Percentiles rank a stretch among this genome's conserved stretches.
phyloP scores from a whole-genome alignment of 805 yeast genomes.

The Crinitomyces ghanaensis region DNA sequence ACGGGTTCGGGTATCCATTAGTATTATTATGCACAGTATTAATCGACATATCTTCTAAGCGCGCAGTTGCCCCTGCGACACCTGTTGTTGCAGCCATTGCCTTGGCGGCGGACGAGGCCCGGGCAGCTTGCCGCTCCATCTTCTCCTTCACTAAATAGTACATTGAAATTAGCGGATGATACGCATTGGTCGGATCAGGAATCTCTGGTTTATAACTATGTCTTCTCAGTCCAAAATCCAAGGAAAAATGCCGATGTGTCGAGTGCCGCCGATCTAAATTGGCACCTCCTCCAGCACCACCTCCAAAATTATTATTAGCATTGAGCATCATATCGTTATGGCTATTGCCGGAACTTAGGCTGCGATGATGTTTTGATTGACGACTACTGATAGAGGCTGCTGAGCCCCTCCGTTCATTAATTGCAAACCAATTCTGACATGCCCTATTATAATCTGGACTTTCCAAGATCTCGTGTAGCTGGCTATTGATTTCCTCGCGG shows the following conservation, averaged over 20 bases:
- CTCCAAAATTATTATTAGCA: not conserved
- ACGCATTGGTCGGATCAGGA: slow-evolving; percentile 70
- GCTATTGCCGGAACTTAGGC: slow-evolving; percentile 1
- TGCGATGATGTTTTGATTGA: not conserved
- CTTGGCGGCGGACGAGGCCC: not conserved
- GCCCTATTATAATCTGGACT: slow-evolving; percentile 59
- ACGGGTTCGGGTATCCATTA: too few species aligned
- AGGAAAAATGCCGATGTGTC: too few species aligned
- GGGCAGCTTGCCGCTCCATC: slow-evolving; percentile 43
- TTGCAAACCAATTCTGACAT: slow-evolving; percentile 47
- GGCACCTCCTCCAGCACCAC: too few species aligned
- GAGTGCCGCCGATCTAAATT: slow-evolving; percentile 27
- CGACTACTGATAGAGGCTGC: too few species aligned
- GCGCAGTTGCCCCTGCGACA: too few species aligned
- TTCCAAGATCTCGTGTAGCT: slow-evolving; percentile 44
- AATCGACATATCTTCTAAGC: too few species aligned
- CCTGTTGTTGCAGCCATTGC: not conserved
- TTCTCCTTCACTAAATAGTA: slow-evolving; percentile 82
- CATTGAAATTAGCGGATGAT: slow-evolving; percentile 79
- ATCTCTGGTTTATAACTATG: not conserved
- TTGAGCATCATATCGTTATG: too few species aligned
- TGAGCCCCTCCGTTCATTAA: slow-evolving; percentile 10
- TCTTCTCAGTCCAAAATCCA: too few species aligned
- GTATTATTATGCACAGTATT: too few species aligned
- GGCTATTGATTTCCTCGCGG: slow-evolving; percentile 44